Base-by-base conservation (phyloP, 2,329 filamentous ascomycete genomes). In the Nectriaceae sp. region DNA sequence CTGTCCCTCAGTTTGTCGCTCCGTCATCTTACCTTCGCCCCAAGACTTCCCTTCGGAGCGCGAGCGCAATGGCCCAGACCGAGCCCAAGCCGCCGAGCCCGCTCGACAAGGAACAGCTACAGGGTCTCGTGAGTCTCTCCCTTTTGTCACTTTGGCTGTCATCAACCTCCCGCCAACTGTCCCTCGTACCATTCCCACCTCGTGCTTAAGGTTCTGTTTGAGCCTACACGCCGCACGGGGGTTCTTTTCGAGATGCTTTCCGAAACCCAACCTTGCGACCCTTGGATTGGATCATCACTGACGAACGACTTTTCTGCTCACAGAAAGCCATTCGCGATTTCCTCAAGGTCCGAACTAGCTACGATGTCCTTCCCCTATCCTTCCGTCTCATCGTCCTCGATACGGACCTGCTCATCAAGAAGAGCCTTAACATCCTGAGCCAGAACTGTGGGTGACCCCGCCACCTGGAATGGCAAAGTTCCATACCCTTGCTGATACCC, bases 321-420 rank as follows among this genome's bases (percentile, higher is more conserved):
- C 29, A 96, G 92, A 87, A 87, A 76, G 87, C 89, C 55, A 92
- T 97, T 63, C 89, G 94, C 71, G 89, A 96, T 62, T 99, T 99
- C 74, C 85, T 99, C 68, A 96, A 92, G 72, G 88, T 95, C 61
- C 88, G 94, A 66, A 97, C 90, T 29, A 97, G 92, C 70, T 99
- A 99, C 77, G 94, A 99, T 74, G 94, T 99, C 59, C 80, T 99
- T 40, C 94, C 94, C 16, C 83, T 99, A 52, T 97, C 92, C 59
- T 99, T 96, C 73, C 89, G 94, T 55, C 84, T 99, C 46, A 95
- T 99, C 65, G 84, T 97, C 56, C 89, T 99, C 68, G 95, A 99
- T 71, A 97, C 91, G 54, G 87, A 92, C 54, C 80, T 99, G 49
- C 84, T 97, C 46, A 95, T 99, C 63, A 96, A 95, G 76, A 97